Conservation (phyloP, 352 stramenopile species). For the Pythium volutum region DNA sequence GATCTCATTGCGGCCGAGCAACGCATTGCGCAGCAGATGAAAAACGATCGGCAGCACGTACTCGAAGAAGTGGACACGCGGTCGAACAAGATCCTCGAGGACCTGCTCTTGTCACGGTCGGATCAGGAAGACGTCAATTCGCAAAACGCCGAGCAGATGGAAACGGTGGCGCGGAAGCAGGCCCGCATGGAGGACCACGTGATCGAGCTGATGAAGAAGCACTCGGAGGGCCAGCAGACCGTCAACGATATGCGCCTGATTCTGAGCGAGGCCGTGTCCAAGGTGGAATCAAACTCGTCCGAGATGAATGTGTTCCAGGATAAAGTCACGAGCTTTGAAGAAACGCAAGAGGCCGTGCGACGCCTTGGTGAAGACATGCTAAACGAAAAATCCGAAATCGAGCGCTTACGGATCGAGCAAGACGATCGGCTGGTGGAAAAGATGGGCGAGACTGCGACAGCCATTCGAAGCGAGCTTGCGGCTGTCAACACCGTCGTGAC, state of each 20-base stretch:
- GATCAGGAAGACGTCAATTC: constrained; percentile 88
- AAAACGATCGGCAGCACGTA: constrained; percentile 49
- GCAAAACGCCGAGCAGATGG: constrained; percentile 59
- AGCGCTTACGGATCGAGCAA: constrained; percentile 48
- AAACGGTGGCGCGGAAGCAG: constrained; percentile 52
- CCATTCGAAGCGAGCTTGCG: constrained; percentile 49
- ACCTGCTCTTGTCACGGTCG: constrained; percentile 48
- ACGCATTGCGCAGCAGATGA: constrained; percentile 73
- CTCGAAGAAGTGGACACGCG: constrained; percentile 57
- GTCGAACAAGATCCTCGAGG: constrained; percentile 66
- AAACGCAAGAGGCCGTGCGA: constrained; percentile 45
- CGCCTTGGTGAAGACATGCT: constrained; percentile 43
- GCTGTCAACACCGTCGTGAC: constrained; percentile 44
- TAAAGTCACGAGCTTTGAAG: constrained; percentile 54
- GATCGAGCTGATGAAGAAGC: constrained; percentile 48
- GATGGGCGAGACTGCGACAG: constrained; percentile 48
- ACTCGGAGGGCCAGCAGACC: constrained; percentile 44
- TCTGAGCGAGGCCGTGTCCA: constrained; percentile 43
- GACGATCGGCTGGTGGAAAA: constrained; percentile 49
- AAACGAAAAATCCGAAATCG: constrained; percentile 34
- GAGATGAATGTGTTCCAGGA: constrained; percentile 36
- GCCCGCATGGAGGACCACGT: constrained; percentile 51
- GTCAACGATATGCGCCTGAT: constrained; percentile 58
- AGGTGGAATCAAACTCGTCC: constrained; percentile 32
- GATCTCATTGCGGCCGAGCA: constrained; percentile 76